Evolutionary conservation across 768 basidiomycete genomes (phyloP), one percentile per base, ranked within the genome.

Genomic region (Brasilioporus rufonigricans): DNA sequence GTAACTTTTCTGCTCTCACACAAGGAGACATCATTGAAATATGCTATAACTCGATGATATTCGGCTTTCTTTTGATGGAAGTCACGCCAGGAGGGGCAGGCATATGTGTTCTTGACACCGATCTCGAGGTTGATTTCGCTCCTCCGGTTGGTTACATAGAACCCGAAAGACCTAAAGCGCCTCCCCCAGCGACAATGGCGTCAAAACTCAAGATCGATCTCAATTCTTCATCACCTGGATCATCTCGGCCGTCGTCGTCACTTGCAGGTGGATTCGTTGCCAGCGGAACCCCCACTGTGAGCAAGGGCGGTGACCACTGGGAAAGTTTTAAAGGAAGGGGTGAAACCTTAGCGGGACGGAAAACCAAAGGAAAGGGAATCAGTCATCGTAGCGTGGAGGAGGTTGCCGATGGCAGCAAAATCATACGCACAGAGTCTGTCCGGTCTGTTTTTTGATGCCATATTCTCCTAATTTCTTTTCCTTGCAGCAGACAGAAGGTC

Each of bases 11-110:
- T 27, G 84, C 85, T 18, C 78, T 99, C 24, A 93, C 95, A 0
- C 91, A 94, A 64, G 94, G 94, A 41, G 97, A 99, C 67, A 96
- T 97, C 57, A 92, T 99, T 68, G 97, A 98, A 73, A 96, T 99
- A 65, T 85, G 79, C n/a, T 98, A 99, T 74, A 98, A 98, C 70
- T 86, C 86, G 1, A 93, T 99, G 64, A 81, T 93, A 21, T 98
- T 99, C 68, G 92, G 94, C 48, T 80, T 99, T 44, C 84, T 98
- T 40, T 87, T 99, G 35, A 97, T 98, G 93, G 96, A 98, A 72
- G 83, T 88, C 12, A 81, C 78, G 43, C 93, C 94, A 2, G 90
- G 89, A 9, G 91, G 88, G 19, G 84, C 84, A 53, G 96, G 94
- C 9, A 98, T 99, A 63, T 85, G 77, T 45, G 83, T 98, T 48